Evolutionary conservation across 1,139 yeast species (phyloP).

Genomic region (Arxiozyma slooffiae): DNA sequence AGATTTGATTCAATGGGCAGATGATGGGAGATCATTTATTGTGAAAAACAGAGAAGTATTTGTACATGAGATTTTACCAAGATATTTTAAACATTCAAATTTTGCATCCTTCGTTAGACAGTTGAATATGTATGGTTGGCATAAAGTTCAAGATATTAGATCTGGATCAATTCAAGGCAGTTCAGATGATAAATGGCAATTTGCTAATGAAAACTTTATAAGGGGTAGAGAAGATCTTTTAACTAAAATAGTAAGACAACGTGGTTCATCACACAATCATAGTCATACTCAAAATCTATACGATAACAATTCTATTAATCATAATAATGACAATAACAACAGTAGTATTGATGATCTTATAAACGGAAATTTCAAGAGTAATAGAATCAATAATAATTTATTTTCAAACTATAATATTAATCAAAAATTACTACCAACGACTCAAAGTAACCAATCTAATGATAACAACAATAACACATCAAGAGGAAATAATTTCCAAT

Average conservation of each 20-base stretch:
- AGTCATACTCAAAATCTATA: background rate
- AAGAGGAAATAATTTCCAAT: background rate
- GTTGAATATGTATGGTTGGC: slow-evolving; percentile 92
- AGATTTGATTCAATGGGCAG: slow-evolving; percentile 71
- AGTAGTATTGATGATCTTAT: background rate
- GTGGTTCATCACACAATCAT: slow-evolving; percentile 15
- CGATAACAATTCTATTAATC: slow-evolving; percentile 6
- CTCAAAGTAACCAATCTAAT: background rate
- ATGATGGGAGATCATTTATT: slow-evolving; percentile 76
- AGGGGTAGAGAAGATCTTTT: slow-evolving; percentile 62
- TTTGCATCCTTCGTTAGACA: slow-evolving; percentile 93
- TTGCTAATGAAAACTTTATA: slow-evolving; percentile 71
- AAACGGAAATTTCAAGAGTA: background rate
- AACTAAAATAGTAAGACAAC: slow-evolving; percentile 55
- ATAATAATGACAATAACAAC: slow-evolving; percentile 11
- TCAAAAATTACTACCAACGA: slow-evolving; percentile 1
- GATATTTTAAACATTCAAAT: slow-evolving; percentile 87
- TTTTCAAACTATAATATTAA: slow-evolving; percentile 1
- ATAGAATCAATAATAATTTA: background rate
- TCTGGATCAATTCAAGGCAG: slow-evolving; percentile 30
- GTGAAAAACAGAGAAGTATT: slow-evolving; percentile 80
- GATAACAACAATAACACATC: background rate
- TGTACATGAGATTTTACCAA: slow-evolving; percentile 76
- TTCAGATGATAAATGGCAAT: slow-evolving; percentile 47
- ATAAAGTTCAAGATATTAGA: slow-evolving; percentile 61